Base-by-base conservation (phyloP, 2,329 filamentous ascomycete genomes). In the Epichloe amarillans region DNA sequence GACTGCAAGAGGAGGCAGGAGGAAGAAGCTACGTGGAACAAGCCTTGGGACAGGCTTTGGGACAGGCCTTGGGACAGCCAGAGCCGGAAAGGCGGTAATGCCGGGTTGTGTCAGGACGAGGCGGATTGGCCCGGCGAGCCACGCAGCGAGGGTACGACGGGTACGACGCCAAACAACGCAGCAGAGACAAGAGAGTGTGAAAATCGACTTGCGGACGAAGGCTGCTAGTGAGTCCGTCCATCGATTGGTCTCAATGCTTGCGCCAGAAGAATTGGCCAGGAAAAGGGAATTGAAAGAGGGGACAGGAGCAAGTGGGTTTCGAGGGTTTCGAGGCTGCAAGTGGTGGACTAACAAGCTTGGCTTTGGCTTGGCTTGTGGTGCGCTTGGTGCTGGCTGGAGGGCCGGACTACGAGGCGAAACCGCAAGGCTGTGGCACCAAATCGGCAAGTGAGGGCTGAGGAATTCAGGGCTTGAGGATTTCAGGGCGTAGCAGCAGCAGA, bases 291-390 rank as follows among this genome's bases (percentile, higher is more conserved):
- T 12, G 40, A 42, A 46, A 41, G 45, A 53, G 52, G 35, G 52
- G 49, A 48, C 44, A 23, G 33, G 14, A 38, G 33, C 11, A 38
- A 42, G 49, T 50, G 49, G 50, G 39, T 45, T 47, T 46, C 41
- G 40, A 53, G 49, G 50, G 39, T 45, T 47, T 46, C 41, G 40
- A 53, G 52, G 52, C 52, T 53, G 41, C 46, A 50, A 35, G 30
- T 41, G 35, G 42, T 46, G 40, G 41, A 23, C 47, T 35, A 30
- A 30, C 17, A 42, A 45, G 42, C 23, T 26, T 26, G 23, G 23
- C 26, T 30, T 30, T 8, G 26, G 26, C 41, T 37, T 39, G 41
- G 48, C 23, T 23, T 23, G 5, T 23, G 23, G 23, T 21, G 19
- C 19, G 19, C 35, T 37, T n/a, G 46, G 10, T 39, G 36, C 46